Percentiles rank a stretch among this genome's conserved stretches.
Evolutionary conservation across 306 rosid genomes (phyloP).

Genomic region (Styphnolobium japonicum): DNA sequence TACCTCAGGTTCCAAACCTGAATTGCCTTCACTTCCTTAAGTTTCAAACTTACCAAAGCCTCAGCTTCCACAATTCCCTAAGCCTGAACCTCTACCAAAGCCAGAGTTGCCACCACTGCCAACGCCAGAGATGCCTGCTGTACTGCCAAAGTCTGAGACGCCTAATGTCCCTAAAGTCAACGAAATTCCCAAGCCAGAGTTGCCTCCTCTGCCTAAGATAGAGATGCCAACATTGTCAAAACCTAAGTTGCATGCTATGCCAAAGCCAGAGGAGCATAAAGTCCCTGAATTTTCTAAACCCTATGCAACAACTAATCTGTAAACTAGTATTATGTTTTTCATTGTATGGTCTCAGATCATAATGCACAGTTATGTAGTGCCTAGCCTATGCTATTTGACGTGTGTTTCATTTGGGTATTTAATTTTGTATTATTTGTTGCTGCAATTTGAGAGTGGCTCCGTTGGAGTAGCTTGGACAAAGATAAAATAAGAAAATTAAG

Average conservation of each 20-base stretch:
- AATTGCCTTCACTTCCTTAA: no score
- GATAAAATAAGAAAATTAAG: no score
- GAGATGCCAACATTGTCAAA: no score
- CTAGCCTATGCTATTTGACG: neutral
- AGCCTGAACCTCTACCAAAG: no score
- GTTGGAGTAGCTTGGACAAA: neutral
- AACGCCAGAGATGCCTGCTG: neutral
- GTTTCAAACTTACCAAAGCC: no score
- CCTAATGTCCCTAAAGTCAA: neutral
- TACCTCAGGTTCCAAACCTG: no score
- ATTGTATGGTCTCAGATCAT: neutral
- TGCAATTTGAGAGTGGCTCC: neutral
- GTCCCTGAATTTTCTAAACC: neutral
- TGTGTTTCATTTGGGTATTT: neutral
- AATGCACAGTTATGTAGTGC: neutral
- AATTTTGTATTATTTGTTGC: neutral
- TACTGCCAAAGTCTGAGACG: neutral
- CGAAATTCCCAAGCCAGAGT: neutral
- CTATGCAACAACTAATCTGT: neutral
- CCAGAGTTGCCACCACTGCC: no score
- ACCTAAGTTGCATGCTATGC: neutral
- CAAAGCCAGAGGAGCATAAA: neutral
- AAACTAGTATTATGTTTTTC: neutral
- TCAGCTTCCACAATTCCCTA: no score
- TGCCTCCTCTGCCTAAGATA: neutral